These are phyloP conservation scores for Apophysomyces variabilis DNA, from an alignment of 371 early-diverging fungal species.

Conservation along the genomic window DNA sequence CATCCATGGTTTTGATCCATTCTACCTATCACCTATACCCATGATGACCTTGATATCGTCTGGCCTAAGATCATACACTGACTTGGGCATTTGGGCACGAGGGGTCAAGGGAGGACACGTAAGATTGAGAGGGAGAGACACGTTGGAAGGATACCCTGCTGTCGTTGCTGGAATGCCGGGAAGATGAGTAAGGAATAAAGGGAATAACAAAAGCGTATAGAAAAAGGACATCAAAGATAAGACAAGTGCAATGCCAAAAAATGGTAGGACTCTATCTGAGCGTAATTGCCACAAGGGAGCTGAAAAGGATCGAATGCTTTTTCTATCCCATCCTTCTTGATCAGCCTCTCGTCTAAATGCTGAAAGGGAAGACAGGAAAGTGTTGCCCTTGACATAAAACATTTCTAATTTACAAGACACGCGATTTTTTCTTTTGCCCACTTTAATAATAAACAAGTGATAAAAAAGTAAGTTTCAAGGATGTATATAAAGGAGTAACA, in stretches of 20 bases:
- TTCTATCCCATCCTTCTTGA: neutral
- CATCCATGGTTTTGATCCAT: neutral
- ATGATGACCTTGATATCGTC: conserved; percentile 68
- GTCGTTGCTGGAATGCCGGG: neutral
- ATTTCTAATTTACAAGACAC: conserved; percentile 11
- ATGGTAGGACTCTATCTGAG: conserved; percentile 8
- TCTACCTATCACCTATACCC: conserved; percentile 67
- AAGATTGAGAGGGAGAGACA: conserved; percentile 22
- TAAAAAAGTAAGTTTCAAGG: neutral
- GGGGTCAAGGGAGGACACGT: conserved; percentile 44
- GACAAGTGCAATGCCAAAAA: conserved; percentile 4
- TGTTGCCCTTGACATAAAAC: conserved; percentile 48
- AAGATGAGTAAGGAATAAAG: conserved; percentile 19
- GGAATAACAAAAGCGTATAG: conserved; percentile 26
- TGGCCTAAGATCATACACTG: conserved; percentile 51
- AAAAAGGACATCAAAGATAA: conserved; percentile 23
- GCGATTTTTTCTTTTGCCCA: too few relatives aligned
- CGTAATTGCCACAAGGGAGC: neutral
- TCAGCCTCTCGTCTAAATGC: conserved; percentile 1
- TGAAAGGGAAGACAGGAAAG: conserved; percentile 33
- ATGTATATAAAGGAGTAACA: conserved; percentile 13
- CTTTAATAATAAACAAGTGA: too few relatives aligned
- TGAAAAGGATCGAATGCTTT: neutral
- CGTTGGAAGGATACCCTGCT: neutral
- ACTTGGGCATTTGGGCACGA: conserved; percentile 24